Evolutionary conservation across 2,329 filamentous ascomycete species (phyloP).

Genomic region (Pseudogymnoascus sp.): DNA sequence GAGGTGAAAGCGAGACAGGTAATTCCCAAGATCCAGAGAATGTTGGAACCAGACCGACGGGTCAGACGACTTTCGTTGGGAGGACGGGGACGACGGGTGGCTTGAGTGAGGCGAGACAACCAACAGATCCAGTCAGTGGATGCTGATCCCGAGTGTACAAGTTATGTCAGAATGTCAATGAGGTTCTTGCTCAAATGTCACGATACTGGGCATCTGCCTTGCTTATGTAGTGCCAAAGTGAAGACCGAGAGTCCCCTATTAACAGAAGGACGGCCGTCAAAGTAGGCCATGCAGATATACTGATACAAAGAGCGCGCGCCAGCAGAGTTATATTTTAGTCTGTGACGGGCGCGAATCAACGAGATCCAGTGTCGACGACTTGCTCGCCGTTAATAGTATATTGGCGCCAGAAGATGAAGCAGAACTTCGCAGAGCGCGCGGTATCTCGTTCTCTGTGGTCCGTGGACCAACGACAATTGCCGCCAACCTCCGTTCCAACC

Average conservation of each 20-base stretch:
- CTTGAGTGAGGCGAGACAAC: not conserved
- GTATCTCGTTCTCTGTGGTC: not conserved
- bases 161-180: not conserved
- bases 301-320: conserved; percentile 1
- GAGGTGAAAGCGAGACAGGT: not conserved
- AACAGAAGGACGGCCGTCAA: not conserved
- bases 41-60: not conserved
- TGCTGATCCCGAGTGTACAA: not conserved
- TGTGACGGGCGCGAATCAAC: conserved; percentile 2
- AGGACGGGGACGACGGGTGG: not conserved
- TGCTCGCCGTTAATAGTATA: not conserved
- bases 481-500: not conserved
- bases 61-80: not conserved
- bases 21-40: not conserved
- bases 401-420: not conserved
- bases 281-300: conserved; percentile 6
- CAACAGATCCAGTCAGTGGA: not conserved
- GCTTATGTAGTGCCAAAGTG: conserved; percentile 5
- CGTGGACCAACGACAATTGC: not conserved
- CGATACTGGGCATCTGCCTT: not conserved
- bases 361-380: conserved; percentile 2
- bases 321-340: conserved; percentile 5
- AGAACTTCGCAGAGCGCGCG: not conserved
- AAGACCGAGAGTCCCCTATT: not conserved
- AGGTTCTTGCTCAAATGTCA: not conserved